Conservation (phyloP, 2,329 filamentous ascomycete species). For the Diaporthe sp. region DNA sequence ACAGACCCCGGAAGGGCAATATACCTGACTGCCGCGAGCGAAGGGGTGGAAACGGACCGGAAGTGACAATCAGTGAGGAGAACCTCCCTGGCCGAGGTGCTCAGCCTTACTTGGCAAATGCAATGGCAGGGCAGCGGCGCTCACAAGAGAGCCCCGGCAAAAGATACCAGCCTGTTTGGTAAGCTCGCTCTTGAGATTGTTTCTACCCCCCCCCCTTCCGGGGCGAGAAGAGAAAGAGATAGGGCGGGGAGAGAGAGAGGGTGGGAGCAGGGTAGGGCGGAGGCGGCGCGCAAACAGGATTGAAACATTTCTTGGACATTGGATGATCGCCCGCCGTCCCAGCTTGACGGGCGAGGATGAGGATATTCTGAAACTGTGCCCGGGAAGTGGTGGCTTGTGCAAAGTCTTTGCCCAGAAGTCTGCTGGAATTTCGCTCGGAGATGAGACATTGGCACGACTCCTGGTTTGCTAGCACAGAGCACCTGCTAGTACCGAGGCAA, state of each 20-base stretch:
- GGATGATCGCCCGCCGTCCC: constrained; percentile 27
- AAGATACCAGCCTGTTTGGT: background rate
- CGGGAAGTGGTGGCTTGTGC: constrained; percentile 19
- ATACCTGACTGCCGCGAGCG: constrained; percentile 16
- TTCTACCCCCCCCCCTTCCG: background rate
- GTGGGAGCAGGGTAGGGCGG: background rate
- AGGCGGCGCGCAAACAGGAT: constrained; percentile 18
- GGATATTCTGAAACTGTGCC: constrained; percentile 19
- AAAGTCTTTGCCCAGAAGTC: background rate
- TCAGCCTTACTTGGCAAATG: constrained; percentile 32
- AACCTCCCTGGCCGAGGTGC: constrained; percentile 5
- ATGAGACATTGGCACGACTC: constrained; percentile 31
- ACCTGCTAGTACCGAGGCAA: constrained; percentile 12
- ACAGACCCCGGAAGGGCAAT: too few relatives aligned
- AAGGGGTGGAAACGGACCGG: background rate
- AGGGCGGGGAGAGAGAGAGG: background rate
- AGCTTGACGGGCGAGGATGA: constrained; percentile 15
- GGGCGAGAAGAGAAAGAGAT: too few relatives aligned
- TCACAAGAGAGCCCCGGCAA: constrained; percentile 19
- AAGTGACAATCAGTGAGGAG: background rate
- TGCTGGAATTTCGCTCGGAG: constrained; percentile 23
- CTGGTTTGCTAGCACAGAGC: constrained; percentile 12
- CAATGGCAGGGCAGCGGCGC: constrained; percentile 5
- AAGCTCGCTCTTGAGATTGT: background rate
- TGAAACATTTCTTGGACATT: constrained; percentile 20